Conservation (phyloP, 768 basidiomycete genomes). For the Agrocybe pediades region DNA sequence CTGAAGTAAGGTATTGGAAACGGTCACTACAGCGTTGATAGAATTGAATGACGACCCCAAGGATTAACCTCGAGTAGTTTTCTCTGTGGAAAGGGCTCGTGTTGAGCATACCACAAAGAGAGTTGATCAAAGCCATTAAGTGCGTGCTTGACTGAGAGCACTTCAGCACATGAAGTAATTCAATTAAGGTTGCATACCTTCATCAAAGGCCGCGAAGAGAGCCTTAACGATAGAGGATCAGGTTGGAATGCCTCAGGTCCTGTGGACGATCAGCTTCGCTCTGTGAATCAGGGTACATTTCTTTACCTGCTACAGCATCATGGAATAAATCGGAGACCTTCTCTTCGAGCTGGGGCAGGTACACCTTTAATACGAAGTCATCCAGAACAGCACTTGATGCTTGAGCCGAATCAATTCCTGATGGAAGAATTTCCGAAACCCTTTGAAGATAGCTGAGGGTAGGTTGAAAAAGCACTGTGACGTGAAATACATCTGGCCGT, state of each 20-base stretch:
- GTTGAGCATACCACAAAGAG: slow-evolving; percentile 87
- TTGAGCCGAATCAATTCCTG: slow-evolving; percentile 64
- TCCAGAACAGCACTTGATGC: slow-evolving; percentile 78
- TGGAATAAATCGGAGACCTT: slow-evolving; percentile 89
- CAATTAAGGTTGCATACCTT: slow-evolving; percentile 51
- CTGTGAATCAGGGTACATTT: neutral
- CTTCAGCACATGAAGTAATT: neutral
- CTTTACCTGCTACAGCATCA: slow-evolving; percentile 73
- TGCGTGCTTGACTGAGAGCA: slow-evolving; percentile 71
- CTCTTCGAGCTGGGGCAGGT: slow-evolving; percentile 93
- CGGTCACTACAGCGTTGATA: slow-evolving; percentile 92
- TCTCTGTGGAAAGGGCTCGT: slow-evolving; percentile 94
- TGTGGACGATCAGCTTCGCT: slow-evolving; percentile 22
- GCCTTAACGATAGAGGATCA: slow-evolving; percentile 64
- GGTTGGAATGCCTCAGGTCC: slow-evolving; percentile 88
- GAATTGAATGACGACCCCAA: slow-evolving; percentile 93
- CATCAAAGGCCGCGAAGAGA: slow-evolving; percentile 74
- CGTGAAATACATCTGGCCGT: slow-evolving; percentile 91
- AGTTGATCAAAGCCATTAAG: slow-evolving; percentile 88
- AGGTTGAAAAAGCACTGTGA: slow-evolving; percentile 92
- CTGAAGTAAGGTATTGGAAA: slow-evolving; percentile 73
- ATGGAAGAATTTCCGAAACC: slow-evolving; percentile 71
- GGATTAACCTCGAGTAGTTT: slow-evolving; percentile 90
- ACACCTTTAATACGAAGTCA: slow-evolving; percentile 91
- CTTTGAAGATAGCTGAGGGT: slow-evolving; percentile 83